Evolutionary conservation across 495 filamentous ascomycete species (phyloP).

Genomic region (Xeromyces bisporus): DNA sequence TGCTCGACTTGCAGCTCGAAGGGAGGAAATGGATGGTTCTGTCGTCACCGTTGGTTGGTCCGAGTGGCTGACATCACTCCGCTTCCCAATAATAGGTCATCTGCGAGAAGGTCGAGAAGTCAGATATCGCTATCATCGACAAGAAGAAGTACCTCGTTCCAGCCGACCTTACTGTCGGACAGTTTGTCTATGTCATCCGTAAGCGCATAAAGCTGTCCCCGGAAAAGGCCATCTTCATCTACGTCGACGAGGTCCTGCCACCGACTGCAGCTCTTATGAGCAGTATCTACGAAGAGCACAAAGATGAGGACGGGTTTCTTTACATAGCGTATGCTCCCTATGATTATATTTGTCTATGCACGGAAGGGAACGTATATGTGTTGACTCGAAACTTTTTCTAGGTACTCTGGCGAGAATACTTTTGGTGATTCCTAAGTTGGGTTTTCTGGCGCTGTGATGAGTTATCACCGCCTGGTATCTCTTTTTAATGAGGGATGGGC

Average conservation of each 20-base stretch:
- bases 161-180: slow-evolving; percentile 92
- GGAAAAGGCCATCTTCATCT: slow-evolving; percentile 99
- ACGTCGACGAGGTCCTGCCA: slow-evolving; percentile 95
- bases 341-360: not conserved
- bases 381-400: slow-evolving; percentile 30
- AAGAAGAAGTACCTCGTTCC: slow-evolving; percentile 99
- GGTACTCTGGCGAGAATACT: slow-evolving; percentile 99
- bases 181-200: slow-evolving; percentile 99
- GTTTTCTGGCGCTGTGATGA: slow-evolving; percentile 5
- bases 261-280: slow-evolving; percentile 97
- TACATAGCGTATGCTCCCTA: slow-evolving; percentile 36
- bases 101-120: slow-evolving; percentile 99
- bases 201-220: slow-evolving; percentile 99
- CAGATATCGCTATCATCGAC: slow-evolving; percentile 98
- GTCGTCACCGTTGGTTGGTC: slow-evolving; percentile 29
- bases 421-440: slow-evolving; percentile 52
- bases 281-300: slow-evolving; percentile 99
- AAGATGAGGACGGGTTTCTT: slow-evolving; percentile 45
- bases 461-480: slow-evolving; percentile 2
- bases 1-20: too few species aligned
- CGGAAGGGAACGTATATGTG: slow-evolving; percentile 19
- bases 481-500: not conserved
- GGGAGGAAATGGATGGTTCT: not conserved
- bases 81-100: slow-evolving; percentile 51
- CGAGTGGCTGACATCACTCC: slow-evolving; percentile 19